These are phyloP conservation scores for Phylloporus rhodoxanthus DNA, from an alignment of 768 basidiomycete genomes.

Conservation along the genomic window DNA sequence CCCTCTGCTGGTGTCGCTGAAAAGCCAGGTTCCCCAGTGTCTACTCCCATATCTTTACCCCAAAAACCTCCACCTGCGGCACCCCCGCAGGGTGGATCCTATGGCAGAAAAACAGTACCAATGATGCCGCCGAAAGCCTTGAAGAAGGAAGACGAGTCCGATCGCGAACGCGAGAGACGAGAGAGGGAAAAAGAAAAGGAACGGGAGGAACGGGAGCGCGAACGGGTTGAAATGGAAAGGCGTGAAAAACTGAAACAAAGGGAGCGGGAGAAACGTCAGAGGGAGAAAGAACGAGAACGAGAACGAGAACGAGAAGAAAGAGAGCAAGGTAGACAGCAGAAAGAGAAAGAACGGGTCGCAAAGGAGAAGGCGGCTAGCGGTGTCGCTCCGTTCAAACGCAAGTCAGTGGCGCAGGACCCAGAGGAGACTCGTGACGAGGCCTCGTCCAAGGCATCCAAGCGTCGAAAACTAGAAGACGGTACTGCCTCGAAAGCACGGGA, in stretches of 20 bases:
- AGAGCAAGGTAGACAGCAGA: conserved; percentile 18
- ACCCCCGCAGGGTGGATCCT: conserved; percentile 19
- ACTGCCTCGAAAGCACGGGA: conserved; percentile 17
- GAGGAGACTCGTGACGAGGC: conserved; percentile 28
- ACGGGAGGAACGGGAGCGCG: conserved; percentile 20
- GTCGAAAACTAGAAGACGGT: conserved; percentile 39
- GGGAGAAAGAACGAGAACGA: conserved; percentile 9
- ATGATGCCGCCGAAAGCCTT: conserved; percentile 12
- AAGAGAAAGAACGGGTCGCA: conserved; percentile 20
- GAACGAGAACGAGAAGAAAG: conserved; percentile 18
- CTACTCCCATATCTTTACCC: conserved; percentile 30
- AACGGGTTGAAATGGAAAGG: conserved; percentile 16
- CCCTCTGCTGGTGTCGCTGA: conserved; percentile 12
- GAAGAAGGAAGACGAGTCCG: conserved; percentile 26
- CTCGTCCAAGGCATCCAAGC: conserved; percentile 29
- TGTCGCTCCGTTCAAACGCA: conserved; percentile 35
- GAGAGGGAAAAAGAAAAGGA: conserved; percentile 18
- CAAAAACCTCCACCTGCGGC: conserved; percentile 30
- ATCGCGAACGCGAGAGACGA: conserved; percentile 23
- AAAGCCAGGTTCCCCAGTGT: conserved; percentile 21
- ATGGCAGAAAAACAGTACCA: conserved; percentile 28
- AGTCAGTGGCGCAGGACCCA: conserved; percentile 28
- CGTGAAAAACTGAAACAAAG: conserved; percentile 18
- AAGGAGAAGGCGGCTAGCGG: conserved; percentile 17
- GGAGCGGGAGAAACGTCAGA: conserved; percentile 22